Conservation (phyloP, 805 yeast genomes). For the Saturnispora serradocipensis region DNA sequence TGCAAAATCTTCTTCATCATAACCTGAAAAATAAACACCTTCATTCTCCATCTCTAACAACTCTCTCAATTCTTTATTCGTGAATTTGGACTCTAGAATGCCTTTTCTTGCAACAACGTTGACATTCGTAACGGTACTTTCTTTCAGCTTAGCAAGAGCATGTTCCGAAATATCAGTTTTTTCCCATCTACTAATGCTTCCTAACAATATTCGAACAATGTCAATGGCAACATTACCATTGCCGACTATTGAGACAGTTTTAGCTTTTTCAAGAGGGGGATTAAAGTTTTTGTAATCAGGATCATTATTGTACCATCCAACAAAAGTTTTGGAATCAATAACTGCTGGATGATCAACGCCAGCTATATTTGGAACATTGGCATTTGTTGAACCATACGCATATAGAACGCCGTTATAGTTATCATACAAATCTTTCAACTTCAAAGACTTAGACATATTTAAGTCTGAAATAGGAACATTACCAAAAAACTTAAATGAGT, state of each 20-base stretch:
- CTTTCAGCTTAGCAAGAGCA: conserved; percentile 47
- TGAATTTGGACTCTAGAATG: conserved; percentile 73
- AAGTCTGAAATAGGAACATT: conserved; percentile 50
- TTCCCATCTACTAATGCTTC: conserved; percentile 43
- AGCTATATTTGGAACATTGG: conserved; percentile 27
- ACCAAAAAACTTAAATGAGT: conserved; percentile 52
- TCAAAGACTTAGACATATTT: conserved; percentile 20
- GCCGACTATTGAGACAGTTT: conserved; percentile 76
- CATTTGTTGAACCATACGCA: conserved; percentile 73
- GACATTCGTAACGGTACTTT: conserved; percentile 52
- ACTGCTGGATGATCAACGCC: conserved; percentile 59
- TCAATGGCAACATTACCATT: conserved; percentile 96
- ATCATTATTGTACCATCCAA: conserved; percentile 93
- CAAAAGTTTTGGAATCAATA: conserved; percentile 74
- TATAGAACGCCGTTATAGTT: conserved; percentile 67
- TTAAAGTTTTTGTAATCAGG: conserved; percentile 45
- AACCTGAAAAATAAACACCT: conserved; percentile 40
- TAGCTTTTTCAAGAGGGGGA: conserved; percentile 54
- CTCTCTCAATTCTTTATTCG: conserved; percentile 88
- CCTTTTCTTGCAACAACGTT: conserved; percentile 83
- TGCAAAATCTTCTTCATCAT: conserved; percentile 31
- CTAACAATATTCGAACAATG: conserved; percentile 69
- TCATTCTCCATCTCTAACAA: conserved; percentile 48
- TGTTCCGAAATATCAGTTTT: conserved; percentile 62
- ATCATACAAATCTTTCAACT: conserved; percentile 38